Conservation (phyloP, 2,329 filamentous ascomycete genomes). For the Coniella lustricola region DNA sequence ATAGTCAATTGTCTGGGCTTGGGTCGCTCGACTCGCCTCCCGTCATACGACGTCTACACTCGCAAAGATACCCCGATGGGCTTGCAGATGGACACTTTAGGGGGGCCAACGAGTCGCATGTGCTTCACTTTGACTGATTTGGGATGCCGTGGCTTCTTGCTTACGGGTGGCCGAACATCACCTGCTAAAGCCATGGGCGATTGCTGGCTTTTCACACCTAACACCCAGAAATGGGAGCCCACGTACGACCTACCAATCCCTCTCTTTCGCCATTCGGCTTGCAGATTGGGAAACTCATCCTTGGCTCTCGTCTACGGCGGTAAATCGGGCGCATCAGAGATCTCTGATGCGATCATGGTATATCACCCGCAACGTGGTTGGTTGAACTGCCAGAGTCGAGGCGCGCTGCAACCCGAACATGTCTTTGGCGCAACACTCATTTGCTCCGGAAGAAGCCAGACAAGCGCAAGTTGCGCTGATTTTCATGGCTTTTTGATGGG, state of each 20-base stretch:
- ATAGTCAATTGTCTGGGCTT: slow-evolving; percentile 39
- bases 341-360: slow-evolving; percentile 47
- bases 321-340: slow-evolving; percentile 40
- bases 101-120: slow-evolving; percentile 47
- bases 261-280: slow-evolving; percentile 68
- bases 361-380: slow-evolving; percentile 43
- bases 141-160: slow-evolving; percentile 48
- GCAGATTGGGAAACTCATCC: slow-evolving; percentile 41
- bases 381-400: slow-evolving; percentile 33
- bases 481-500: slow-evolving; percentile 61
- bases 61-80: slow-evolving; percentile 17
- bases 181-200: slow-evolving; percentile 62
- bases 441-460: slow-evolving; percentile 13
- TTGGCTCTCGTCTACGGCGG: slow-evolving; percentile 56
- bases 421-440: slow-evolving; percentile 39
- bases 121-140: slow-evolving; percentile 72
- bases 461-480: slow-evolving; percentile 20
- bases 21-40: slow-evolving; percentile 36
- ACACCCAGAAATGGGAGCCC: slow-evolving; percentile 50
- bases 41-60: slow-evolving; percentile 45
- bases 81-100: slow-evolving; percentile 17
- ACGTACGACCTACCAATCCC: slow-evolving; percentile 60
- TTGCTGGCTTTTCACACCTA: slow-evolving; percentile 65
- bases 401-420: slow-evolving; percentile 27
- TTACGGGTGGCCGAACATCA: slow-evolving; percentile 73